These are phyloP conservation scores for Hypericum perforatum DNA, from an alignment of 345 rosid species.

Conservation along the genomic window DNA sequence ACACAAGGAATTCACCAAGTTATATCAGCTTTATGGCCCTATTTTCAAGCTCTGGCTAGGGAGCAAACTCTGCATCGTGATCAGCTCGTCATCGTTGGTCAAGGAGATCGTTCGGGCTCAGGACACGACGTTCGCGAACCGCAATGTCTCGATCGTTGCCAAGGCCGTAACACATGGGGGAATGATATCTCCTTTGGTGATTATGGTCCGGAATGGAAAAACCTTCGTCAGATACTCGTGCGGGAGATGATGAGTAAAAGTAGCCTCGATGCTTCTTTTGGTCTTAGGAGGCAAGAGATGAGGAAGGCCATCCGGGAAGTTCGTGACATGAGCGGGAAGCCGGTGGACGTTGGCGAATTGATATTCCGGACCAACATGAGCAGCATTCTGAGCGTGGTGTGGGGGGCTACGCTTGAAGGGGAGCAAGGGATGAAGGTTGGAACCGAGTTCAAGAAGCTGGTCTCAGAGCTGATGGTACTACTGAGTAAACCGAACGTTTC, in stretches of 20 bases:
- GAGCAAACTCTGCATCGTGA: conserved; percentile 14
- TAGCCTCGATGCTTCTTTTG: conserved; percentile 24
- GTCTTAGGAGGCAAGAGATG: conserved; percentile 26
- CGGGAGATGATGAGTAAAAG: conserved; percentile 22
- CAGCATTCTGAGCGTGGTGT: not conserved
- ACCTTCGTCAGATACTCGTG: conserved; percentile 28
- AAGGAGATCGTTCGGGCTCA: conserved; percentile 21
- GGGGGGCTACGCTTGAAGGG: not conserved
- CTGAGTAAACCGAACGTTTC: conserved; percentile 17
- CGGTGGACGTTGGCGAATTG: not conserved
- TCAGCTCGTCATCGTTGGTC: conserved; percentile 22
- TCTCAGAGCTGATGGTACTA: not conserved
- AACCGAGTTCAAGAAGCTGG: conserved; percentile 6
- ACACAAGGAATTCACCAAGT: conserved; percentile 15
- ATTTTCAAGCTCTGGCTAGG: conserved; percentile 25
- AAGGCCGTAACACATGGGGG: conserved; percentile 22
- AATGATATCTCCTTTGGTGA: conserved; percentile 22
- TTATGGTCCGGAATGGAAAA: conserved; percentile 38
- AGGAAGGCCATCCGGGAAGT: conserved; percentile 18
- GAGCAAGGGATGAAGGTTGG: not conserved
- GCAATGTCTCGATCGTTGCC: conserved; percentile 12
- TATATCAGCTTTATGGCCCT: conserved; percentile 21
- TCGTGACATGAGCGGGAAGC: too few relatives aligned
- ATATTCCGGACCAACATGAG: not conserved
- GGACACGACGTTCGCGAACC: conserved; percentile 19